Conservation (phyloP, 805 yeast genomes). For the Saccharomycopsis sp. region DNA sequence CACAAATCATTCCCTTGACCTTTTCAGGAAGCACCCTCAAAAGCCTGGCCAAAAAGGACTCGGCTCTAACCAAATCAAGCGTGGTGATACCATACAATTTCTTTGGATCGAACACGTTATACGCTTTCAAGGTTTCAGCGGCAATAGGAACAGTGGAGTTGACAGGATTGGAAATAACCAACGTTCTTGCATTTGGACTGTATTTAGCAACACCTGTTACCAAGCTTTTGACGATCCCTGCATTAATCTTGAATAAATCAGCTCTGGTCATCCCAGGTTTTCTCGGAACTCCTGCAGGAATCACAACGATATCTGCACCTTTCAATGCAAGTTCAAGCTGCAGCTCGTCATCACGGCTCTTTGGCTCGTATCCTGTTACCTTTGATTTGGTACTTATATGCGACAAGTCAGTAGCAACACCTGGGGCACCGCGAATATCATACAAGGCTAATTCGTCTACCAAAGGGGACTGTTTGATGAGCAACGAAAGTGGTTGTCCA, state of each 20-base stretch:
- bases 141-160: conserved; percentile 82
- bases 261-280: conserved; percentile 88
- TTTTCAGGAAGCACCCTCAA: conserved; percentile 7
- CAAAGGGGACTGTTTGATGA: conserved; percentile 62
- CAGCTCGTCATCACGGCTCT: conserved; percentile 51
- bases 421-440: conserved; percentile 70
- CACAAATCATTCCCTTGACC: conserved; percentile 43
- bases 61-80: conserved; percentile 71
- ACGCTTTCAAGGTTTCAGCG: conserved; percentile 65
- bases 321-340: conserved; percentile 55
- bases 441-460: conserved; percentile 63
- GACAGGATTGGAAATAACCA: conserved; percentile 73
- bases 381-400: conserved; percentile 70
- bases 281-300: conserved; percentile 88
- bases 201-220: conserved; percentile 61
- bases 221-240: conserved; percentile 70
- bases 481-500: conserved; percentile 62
- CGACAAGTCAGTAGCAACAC: conserved; percentile 74
- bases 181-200: conserved; percentile 61
- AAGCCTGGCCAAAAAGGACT: conserved; percentile 46
- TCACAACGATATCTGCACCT: conserved; percentile 77
- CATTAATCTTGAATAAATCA: conserved; percentile 77
- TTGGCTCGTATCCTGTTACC: conserved; percentile 43
- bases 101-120: conserved; percentile 67
- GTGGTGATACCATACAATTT: conserved; percentile 80